Evolutionary conservation across 78 protist species (phyloP), one percentile per base, ranked within the genome.

Genomic region (slime mould (Dictyostelium discoideum)): DNA sequence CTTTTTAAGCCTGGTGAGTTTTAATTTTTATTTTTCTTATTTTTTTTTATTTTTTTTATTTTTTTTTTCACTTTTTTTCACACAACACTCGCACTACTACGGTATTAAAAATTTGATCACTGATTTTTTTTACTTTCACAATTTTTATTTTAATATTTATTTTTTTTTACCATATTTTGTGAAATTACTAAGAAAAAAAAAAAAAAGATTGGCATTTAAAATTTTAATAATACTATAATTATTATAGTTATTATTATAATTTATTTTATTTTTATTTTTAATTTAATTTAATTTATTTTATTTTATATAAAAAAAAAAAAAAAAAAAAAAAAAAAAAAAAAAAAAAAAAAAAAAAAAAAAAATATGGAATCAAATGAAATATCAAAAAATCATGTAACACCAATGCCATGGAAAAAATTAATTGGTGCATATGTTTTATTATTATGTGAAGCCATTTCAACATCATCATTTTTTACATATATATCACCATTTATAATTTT

Each of bases 371-470:
- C 83, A 44, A n/a, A 11, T 79, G 83, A 77, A 29, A 40, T 29
- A 14, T 3, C 14, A 8, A 46, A 39, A 79, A n/a, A 22, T 44
- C 29, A 44, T 44, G 2, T n/a, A 11, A 44, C 84, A 44, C 84
- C 84, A 44, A 44, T 79, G 63, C 84, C 84, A 79, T 79, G 84
- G 84, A 79, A 79, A 13, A 79, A 46, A 44, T 44, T 79, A 79
- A 42, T 46, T n/a, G 87, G 87, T 54, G 77, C 87, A 10, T 84
- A 84, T 84, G 63, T 84, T 18, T 84, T 84, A 10, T 60, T 84
- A 39, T 24, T 84, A 60, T 85, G 95, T 72, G 95, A 90, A 39
- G 87, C 95, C 2, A 72, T 90, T 5, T 50, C 74, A 39, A 90
- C 77, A 14, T 72, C 95, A 50, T 82, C 89, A n/a, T 82, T 90